Conservation (phyloP, 805 yeast genomes). For the Starmerella kuoi region DNA sequence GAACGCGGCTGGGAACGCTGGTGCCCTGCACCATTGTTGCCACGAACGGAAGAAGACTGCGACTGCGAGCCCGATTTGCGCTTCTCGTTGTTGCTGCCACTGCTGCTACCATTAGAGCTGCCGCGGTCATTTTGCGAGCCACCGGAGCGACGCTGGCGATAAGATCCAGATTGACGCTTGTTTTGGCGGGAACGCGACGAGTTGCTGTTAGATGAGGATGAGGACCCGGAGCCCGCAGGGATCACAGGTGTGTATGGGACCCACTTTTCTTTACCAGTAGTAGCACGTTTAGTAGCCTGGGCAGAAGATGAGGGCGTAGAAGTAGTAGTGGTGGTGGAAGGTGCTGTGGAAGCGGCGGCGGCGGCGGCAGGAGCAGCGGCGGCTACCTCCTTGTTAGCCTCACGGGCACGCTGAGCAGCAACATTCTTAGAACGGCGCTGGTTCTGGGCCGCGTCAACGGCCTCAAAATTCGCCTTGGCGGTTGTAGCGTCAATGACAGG, state of each 20-base stretch:
- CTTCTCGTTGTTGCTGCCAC: conserved; percentile 5
- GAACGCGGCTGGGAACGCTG: conserved; percentile 13
- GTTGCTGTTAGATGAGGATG: conserved; percentile 4
- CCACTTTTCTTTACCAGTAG: conserved; percentile 44
- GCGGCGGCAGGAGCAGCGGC: background rate
- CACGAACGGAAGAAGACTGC: conserved; percentile 1
- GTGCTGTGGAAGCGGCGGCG: conserved; percentile 4
- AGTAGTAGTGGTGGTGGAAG: conserved; percentile 4
- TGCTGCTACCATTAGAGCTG: conserved; percentile 1
- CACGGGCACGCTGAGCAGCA: conserved; percentile 4
- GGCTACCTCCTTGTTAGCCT: conserved; percentile 1
- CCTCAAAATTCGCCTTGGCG: conserved; percentile 12
- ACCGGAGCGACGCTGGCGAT: conserved; percentile 4
- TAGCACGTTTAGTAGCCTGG: conserved; percentile 11
- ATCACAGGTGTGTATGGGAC: conserved; percentile 24
- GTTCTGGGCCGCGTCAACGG: conserved; percentile 13
- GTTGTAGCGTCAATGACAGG: conserved; percentile 13
- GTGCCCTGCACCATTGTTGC: conserved; percentile 10
- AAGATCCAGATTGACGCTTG: conserved; percentile 6
- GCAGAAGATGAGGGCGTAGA: conserved; percentile 1
- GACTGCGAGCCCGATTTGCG: conserved; percentile 9
- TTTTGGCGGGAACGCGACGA: conserved; percentile 3
- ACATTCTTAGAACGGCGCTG: conserved; percentile 3
- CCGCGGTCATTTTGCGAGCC: conserved; percentile 1
- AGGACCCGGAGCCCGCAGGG: conserved; percentile 8